These are phyloP conservation scores for Mucor piriformis DNA, from an alignment of 371 early-diverging fungal genomes.

Conservation along the genomic window DNA sequence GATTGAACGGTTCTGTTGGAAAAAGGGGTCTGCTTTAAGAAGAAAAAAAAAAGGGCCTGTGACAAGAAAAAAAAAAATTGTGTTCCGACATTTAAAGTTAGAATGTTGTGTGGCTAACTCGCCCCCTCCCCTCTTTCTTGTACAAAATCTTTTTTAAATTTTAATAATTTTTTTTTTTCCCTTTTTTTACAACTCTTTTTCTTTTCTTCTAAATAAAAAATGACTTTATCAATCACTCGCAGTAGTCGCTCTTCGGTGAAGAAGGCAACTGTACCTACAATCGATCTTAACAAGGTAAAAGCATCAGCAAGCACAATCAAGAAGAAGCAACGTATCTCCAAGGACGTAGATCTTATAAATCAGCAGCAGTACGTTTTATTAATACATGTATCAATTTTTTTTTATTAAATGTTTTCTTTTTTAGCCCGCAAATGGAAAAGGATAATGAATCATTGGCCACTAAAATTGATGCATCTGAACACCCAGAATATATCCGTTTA, in stretches of 20 bases:
- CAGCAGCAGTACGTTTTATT: background rate
- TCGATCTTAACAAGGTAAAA: constrained; percentile 6
- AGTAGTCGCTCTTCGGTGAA: constrained; percentile 26
- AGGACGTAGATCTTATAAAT: constrained; percentile 13
- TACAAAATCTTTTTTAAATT: constrained; percentile 3
- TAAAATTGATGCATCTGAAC: constrained; percentile 21
- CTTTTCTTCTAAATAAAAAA: constrained; percentile 11
- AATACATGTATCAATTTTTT: background rate
- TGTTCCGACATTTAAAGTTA: constrained; percentile 31
- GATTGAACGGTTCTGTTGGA: background rate
- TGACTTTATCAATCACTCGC: constrained; percentile 27
- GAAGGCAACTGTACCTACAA: constrained; percentile 8
- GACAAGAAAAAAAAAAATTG: constrained; percentile 31
- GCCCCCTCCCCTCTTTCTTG: constrained; percentile 12
- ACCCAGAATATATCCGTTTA: constrained; percentile 32
- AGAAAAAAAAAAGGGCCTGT: constrained; percentile 8
- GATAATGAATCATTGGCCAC: constrained; percentile 4
- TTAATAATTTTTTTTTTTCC: background rate
- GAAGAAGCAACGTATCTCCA: constrained; percentile 20
- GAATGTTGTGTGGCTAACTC: constrained; percentile 24
- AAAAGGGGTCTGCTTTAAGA: background rate
- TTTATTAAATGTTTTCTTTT: background rate
- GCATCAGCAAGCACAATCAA: constrained; percentile 6
- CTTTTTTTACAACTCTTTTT: constrained; percentile 4
- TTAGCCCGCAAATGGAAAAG: constrained; percentile 2